Conservation (phyloP, 2,329 filamentous ascomycete genomes). For the Tympanopsis confertula region DNA sequence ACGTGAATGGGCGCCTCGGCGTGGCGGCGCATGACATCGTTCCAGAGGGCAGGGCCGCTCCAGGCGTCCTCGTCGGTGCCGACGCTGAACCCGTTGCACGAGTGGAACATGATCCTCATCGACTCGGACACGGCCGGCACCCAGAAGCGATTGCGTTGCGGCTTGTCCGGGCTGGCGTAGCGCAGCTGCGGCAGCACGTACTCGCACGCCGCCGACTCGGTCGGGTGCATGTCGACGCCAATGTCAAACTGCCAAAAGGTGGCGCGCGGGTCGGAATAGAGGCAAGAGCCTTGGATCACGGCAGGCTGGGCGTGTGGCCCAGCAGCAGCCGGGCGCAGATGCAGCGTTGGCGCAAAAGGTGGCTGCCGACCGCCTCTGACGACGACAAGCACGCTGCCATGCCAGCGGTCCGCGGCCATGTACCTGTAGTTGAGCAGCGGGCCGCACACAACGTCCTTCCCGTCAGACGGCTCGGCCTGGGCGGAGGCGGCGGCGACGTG, state of each 20-base stretch:
- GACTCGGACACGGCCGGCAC: conserved; percentile 72
- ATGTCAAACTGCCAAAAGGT: conserved; percentile 94
- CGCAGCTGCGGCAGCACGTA: conserved; percentile 62
- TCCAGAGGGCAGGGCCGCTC: conserved; percentile 88
- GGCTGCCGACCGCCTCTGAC: conserved; percentile 59
- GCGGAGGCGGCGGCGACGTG: conserved; percentile 22
- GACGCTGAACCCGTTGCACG: conserved; percentile 90
- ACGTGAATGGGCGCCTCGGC: conserved; percentile 78
- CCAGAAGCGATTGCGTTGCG: conserved; percentile 62
- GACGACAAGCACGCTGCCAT: conserved; percentile 77
- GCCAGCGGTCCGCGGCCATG: conserved; percentile 61
- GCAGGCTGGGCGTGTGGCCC: conserved; percentile 20
- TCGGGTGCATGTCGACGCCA: conserved; percentile 58
- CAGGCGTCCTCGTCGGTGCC: conserved; percentile 76
- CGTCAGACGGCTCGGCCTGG: conserved; percentile 19
- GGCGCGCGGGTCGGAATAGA: conserved; percentile 55
- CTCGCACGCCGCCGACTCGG: conserved; percentile 61
- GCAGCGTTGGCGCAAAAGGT: conserved; percentile 45
- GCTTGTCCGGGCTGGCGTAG: conserved; percentile 44
- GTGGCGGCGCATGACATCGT: conserved; percentile 79
- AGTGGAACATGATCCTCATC: conserved; percentile 98
- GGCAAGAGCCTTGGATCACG: conserved; percentile 39
- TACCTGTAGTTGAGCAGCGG: conserved; percentile 69
- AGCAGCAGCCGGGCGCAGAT: conserved; percentile 39
- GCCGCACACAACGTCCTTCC: conserved; percentile 55